These are phyloP conservation scores for Scutellaria barbata DNA, from an alignment of 257 asterid genomes.

Conservation along the genomic window DNA sequence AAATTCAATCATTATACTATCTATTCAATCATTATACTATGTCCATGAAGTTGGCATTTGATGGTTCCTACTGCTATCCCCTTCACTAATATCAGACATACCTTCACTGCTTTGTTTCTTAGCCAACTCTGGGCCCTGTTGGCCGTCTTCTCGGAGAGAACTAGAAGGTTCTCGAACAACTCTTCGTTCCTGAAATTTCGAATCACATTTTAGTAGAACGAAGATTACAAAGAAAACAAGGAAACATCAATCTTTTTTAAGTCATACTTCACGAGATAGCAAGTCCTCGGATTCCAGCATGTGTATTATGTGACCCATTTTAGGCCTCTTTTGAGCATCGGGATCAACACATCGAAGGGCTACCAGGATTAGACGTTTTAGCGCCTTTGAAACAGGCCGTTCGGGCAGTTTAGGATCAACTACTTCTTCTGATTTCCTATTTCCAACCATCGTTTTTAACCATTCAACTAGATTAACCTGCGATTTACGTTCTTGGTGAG, in stretches of 20 bases:
- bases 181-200: constrained; percentile 61
- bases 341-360: constrained; percentile 98
- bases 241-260: background rate
- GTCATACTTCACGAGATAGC: constrained; percentile 69
- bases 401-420: constrained; percentile 87
- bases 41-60: constrained; percentile 48
- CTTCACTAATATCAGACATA: constrained; percentile 57
- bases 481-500: constrained; percentile 27
- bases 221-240: background rate
- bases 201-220: constrained; percentile 20
- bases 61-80: constrained; percentile 55
- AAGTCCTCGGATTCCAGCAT: constrained; percentile 94
- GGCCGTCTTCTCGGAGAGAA: constrained; percentile 50
- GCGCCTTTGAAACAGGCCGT: constrained; percentile 79
- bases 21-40: constrained; percentile 38
- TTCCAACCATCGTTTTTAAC: constrained; percentile 93
- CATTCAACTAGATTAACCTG: constrained; percentile 95
- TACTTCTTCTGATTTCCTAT: constrained; percentile 85
- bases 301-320: constrained; percentile 90
- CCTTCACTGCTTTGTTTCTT: constrained; percentile 51
- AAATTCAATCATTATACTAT: constrained; percentile 37
- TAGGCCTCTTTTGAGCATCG: constrained; percentile 97
- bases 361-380: constrained; percentile 85
- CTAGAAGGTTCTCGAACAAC: constrained; percentile 59
- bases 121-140: constrained; percentile 43